phyloP scores from a whole-genome alignment of 768 basidiomycete genomes.

The Pleurotus eryngii region DNA sequence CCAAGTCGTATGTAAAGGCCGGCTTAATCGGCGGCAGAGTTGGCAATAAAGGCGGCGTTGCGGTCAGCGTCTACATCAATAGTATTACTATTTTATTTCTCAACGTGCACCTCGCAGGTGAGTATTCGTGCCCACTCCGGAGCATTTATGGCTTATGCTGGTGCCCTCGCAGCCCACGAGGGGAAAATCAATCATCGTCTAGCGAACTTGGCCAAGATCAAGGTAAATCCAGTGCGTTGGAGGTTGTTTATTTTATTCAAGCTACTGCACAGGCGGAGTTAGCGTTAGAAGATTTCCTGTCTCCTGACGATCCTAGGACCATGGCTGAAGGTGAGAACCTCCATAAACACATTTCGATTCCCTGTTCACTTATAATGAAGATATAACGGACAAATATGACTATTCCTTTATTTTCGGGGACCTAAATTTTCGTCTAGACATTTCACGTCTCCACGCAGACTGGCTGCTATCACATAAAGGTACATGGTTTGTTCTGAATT shows the following conservation, averaged over 20 bases:
- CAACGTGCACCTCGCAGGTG: constrained; percentile 88
- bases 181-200: constrained; percentile 74
- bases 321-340: constrained; percentile 61
- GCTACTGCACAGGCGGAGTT: constrained; percentile 56
- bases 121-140: constrained; percentile 10
- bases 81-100: constrained; percentile 85
- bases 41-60: constrained; percentile 92
- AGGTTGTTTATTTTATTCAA: not conserved
- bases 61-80: constrained; percentile 81
- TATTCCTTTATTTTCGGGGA: constrained; percentile 88
- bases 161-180: constrained; percentile 57
- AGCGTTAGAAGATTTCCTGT: constrained; percentile 73
- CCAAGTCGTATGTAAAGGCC: constrained; percentile 81
- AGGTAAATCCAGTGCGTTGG: constrained; percentile 38
- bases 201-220: constrained; percentile 86
- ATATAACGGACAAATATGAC: constrained; percentile 87
- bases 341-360: not conserved
- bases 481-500: constrained; percentile 17
- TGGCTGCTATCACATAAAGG: constrained; percentile 87
- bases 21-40: constrained; percentile 88
- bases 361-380: constrained; percentile 27
- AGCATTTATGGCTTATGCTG: not conserved
- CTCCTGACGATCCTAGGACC: constrained; percentile 57
- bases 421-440: constrained; percentile 86
- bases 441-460: constrained; percentile 89